Evolutionary conservation across 1,139 yeast genomes (phyloP), one percentile per base, ranked within the genome.

Genomic region (Groenewaldozyma auringiensis): DNA sequence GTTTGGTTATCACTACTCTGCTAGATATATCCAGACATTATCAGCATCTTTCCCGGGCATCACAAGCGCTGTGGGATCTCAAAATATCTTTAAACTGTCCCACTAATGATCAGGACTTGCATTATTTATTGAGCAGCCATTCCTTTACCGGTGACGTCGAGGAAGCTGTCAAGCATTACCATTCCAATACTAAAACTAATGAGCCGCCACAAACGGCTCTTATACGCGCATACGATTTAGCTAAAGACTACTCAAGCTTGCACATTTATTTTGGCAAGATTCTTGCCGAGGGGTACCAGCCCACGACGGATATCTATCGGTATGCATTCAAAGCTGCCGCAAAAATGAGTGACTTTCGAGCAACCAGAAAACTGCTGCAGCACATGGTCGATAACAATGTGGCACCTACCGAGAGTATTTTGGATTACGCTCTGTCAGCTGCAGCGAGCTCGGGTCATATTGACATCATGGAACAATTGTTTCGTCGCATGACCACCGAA

Each of bases 401-500:
- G n/a, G 25, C 21, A 35, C 38, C 38, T 18, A 35, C 4, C 6
- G 20, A 9, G 6, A 35, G 25, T 35, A 35, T 35, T 6, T 4
- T 35, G 8, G 20, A 35, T 20, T 35, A 35, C n/a, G 21, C 38
- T 4, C 9, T 35, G 8, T 16, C 38, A 14, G 13, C 38, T 11
- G 38, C 38, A 9, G 38, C 22, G 8, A 35, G 11, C 16, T 14
- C 38, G 8, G 38, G 38, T 9, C 16, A 35, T 20, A 16, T 18
- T 4, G 38, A 14, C 25, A 20, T 9, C n/a, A 35, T 35, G 38
- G 58, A 68, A 25, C 56, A 60, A 32, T 66, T 70, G 54, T 77
- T 71, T 51, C 64, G 69, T 25, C 62, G 66, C 17, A 68, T 74
- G 60, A 58, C 64, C 14, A 25, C 9, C 11, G 57, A 63, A 44